Evolutionary conservation across 2,329 filamentous ascomycete genomes (phyloP), one percentile per base, ranked within the genome.

Genomic region (Cercospora beticola): DNA sequence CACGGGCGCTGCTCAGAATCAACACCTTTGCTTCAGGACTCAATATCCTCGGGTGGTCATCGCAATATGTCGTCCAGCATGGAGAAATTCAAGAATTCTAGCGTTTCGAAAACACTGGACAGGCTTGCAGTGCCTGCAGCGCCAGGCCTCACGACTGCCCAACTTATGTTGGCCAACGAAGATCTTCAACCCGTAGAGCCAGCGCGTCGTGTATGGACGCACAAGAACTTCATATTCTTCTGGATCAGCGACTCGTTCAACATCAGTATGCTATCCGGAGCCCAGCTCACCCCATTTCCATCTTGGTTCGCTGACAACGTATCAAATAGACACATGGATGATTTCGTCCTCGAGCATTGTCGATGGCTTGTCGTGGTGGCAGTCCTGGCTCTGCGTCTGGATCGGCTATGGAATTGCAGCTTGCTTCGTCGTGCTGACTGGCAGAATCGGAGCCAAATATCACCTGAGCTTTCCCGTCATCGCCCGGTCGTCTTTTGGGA

Each of bases 231-330:
- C 78, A 90, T 97, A 49, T 91, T 88, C 14, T 79, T 95, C 78
- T 94, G 92, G 92, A 86, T 94, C 75, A 90, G 91, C 31, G 92
- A 94, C 80, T 91, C 88, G 0, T 93, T 94, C 82, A 94, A 94
- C 79, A 92, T 95, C 84, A 76, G 62, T 64, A 64, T 43, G 62
- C 33, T 2, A 8, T 7, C 9, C 18, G 10, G 10, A 26, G 16
- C 33, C 5, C 18, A 14, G 21, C 40, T 62, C 14, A 74, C 62
- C 74, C 73, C 10, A 16, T n/a, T 2, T 12, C 14, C 21, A 31
- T 14, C n/a, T 18, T 36, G 14, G 12, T 26, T 30, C 2, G 23
- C 49, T 64, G 46, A 56, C 28, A 36, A 7, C 14, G 16, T 23
- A 21, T 6, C 18, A 1, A 8, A 7, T 14, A 64, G 62, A 62